Evolutionary conservation across 495 filamentous ascomycete genomes (phyloP).

Genomic region (Friedmanniomyces simplex): DNA sequence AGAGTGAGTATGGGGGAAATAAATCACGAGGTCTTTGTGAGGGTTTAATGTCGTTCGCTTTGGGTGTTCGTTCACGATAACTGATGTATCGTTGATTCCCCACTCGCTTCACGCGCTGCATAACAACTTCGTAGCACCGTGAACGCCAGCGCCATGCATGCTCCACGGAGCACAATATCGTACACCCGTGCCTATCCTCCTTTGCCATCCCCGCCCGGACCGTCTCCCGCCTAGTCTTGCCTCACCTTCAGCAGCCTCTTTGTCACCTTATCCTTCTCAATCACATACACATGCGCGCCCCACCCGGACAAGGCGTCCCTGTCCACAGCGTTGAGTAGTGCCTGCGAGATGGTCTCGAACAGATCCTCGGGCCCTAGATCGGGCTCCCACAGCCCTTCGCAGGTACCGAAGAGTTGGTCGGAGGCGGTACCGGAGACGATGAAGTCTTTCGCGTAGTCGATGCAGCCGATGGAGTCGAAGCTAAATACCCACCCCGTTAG

Average conservation of each 20-base stretch:
- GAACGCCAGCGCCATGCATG: too few relatives aligned
- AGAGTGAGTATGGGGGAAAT: too few relatives aligned
- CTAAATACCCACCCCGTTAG: not conserved
- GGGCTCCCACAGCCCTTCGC: constrained; percentile 96
- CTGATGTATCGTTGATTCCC: too few relatives aligned
- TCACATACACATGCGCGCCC: constrained; percentile 97
- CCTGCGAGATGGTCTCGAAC: constrained; percentile 96
- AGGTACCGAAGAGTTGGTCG: constrained; percentile 97
- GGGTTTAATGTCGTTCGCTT: too few relatives aligned
- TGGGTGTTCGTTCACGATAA: too few relatives aligned
- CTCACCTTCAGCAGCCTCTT: constrained; percentile 93
- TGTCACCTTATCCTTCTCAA: constrained; percentile 99
- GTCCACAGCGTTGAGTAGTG: constrained; percentile 92
- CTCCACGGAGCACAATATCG: too few relatives aligned
- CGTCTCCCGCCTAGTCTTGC: constrained; percentile 42
- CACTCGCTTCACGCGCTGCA: too few relatives aligned
- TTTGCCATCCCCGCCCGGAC: not conserved
- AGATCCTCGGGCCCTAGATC: constrained; percentile 85
- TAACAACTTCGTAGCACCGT: too few relatives aligned
- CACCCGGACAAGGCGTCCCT: constrained; percentile 92
- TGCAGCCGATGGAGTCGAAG: constrained; percentile 98
- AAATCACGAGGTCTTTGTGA: too few relatives aligned
- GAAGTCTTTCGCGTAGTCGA: constrained; percentile 98
- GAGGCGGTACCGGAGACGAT: constrained; percentile 94
- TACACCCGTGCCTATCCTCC: not conserved